A percentile compares a stretch with the other conserved stretches of the same genome.
Conservation (phyloP, 2,329 filamentous ascomycete genomes). For the Penicillium olsonii region DNA sequence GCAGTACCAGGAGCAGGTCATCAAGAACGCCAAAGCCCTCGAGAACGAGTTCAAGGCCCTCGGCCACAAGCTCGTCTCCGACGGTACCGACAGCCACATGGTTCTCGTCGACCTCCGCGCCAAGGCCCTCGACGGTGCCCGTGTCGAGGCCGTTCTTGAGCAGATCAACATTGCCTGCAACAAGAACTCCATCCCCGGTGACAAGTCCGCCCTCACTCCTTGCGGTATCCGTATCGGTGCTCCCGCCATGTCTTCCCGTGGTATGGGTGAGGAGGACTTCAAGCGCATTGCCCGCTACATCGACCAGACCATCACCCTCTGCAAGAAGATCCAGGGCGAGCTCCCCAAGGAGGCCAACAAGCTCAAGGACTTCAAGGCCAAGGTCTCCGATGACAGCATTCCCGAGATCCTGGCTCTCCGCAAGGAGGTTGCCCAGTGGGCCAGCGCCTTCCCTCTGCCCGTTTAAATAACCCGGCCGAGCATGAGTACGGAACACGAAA, state of each 20-base stretch:
- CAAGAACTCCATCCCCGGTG: conserved; percentile 98
- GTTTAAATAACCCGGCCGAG: conserved; percentile 33
- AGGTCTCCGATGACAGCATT: conserved; percentile 76
- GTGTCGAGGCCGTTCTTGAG: conserved; percentile 93
- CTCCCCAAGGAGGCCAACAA: conserved; percentile 98
- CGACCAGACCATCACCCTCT: conserved; percentile 82
- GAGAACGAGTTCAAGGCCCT: conserved; percentile 68
- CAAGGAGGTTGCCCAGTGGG: conserved; percentile 89
- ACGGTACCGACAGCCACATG: conserved; percentile 96
- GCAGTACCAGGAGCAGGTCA: conserved; percentile 85
- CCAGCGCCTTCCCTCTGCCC: conserved; percentile 86
- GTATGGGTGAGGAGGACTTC: conserved; percentile 91
- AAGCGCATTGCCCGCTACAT: conserved; percentile 88
- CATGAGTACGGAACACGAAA: conserved; percentile 8
- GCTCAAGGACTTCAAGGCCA: conserved; percentile 98
- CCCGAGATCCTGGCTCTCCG: conserved; percentile 80
- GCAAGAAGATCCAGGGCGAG: conserved; percentile 78
- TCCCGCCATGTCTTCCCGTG: conserved; percentile 94
- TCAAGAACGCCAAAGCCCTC: conserved; percentile 88
- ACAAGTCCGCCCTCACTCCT: conserved; percentile 94
- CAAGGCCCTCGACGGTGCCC: conserved; percentile 82
- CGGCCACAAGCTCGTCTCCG: conserved; percentile 86
- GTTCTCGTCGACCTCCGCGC: conserved; percentile 90
- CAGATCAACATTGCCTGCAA: conserved; percentile 99
- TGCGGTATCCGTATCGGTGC: conserved; percentile 95